These are phyloP conservation scores for Fulvia fulva DNA, from an alignment of 2,329 filamentous ascomycete species.

Conservation along the genomic window DNA sequence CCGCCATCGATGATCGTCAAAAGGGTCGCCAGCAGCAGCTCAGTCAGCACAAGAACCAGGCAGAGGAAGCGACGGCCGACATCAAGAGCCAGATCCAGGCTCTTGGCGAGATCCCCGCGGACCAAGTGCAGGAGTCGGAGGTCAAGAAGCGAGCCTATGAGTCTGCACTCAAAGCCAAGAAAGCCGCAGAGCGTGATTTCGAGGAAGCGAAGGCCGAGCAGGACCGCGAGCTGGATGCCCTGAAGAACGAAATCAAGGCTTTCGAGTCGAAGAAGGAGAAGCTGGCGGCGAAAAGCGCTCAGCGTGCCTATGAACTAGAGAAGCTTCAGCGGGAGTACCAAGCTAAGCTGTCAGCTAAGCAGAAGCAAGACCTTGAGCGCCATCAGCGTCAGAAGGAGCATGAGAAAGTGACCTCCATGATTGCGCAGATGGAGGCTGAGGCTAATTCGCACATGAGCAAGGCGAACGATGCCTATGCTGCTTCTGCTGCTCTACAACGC, in stretches of 20 bases:
- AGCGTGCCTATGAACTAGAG: constrained; percentile 68
- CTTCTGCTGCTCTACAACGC: constrained; percentile 30
- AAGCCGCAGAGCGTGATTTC: constrained; percentile 51
- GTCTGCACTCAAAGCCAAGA: constrained; percentile 50
- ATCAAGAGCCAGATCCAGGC: constrained; percentile 60
- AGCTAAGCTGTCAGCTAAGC: constrained; percentile 37
- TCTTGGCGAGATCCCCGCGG: constrained; percentile 60
- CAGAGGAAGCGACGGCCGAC: constrained; percentile 57
- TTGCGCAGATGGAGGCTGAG: constrained; percentile 37
- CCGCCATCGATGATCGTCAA: constrained; percentile 71
- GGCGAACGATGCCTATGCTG: constrained; percentile 38
- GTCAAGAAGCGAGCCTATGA: constrained; percentile 56
- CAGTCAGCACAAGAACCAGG: constrained; percentile 67
- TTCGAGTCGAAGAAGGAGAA: constrained; percentile 68
- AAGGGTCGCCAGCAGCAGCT: constrained; percentile 72
- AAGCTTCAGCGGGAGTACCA: constrained; percentile 68
- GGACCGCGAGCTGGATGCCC: constrained; percentile 59
- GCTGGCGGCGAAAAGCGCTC: constrained; percentile 65
- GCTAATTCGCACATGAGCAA: constrained; percentile 38
- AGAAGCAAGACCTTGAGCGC: constrained; percentile 33
- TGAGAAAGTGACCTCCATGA: constrained; percentile 36
- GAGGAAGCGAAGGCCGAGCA: constrained; percentile 60
- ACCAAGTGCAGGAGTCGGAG: constrained; percentile 57
- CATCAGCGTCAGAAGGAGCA: constrained; percentile 37
- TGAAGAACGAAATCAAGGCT: constrained; percentile 61